A percentile compares a stretch with the other conserved stretches of the same genome.
Conservation (phyloP, 2,329 filamentous ascomycete genomes). For the Fusarium floridanum region DNA sequence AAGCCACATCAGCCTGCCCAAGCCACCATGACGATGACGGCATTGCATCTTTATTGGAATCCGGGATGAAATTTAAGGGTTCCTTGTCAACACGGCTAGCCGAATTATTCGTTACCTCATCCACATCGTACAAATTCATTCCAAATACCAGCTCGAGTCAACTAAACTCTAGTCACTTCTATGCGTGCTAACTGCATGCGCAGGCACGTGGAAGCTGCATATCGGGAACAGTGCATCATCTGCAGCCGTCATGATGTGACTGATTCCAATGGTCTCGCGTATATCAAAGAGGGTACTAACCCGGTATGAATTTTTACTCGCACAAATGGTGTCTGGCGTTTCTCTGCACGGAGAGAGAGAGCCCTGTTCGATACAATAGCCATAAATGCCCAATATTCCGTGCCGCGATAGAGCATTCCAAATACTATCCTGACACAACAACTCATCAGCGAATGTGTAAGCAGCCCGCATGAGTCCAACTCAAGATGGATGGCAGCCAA, state of each 20-base stretch:
- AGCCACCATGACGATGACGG: not conserved
- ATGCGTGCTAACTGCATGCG: conserved; percentile 20
- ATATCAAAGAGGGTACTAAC: not conserved
- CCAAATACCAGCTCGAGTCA: not conserved
- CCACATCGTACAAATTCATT: not conserved
- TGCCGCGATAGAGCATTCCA: not conserved
- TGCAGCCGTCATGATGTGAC: conserved; percentile 14
- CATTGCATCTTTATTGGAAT: conserved; percentile 2
- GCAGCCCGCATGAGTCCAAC: not conserved
- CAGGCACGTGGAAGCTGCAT: conserved; percentile 18
- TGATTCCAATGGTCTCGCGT: not conserved
- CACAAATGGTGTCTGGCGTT: not conserved
- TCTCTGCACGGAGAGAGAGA: not conserved
- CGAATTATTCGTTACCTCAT: not conserved
- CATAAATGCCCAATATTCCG: not conserved
- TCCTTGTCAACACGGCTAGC: not conserved
- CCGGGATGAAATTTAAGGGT: not conserved
- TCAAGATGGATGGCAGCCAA: not conserved
- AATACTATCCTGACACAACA: not conserved
- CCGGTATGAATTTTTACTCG: not conserved
- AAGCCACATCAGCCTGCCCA: not conserved
- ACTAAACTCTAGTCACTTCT: not conserved
- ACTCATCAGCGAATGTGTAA: conserved; percentile 14
- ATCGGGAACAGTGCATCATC: conserved; percentile 14
- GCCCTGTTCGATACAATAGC: not conserved